Percentiles rank a stretch among this genome's conserved stretches.
These are phyloP conservation scores for Prunella vulgaris DNA, from an alignment of 257 asterid species.

Conservation along the genomic window DNA sequence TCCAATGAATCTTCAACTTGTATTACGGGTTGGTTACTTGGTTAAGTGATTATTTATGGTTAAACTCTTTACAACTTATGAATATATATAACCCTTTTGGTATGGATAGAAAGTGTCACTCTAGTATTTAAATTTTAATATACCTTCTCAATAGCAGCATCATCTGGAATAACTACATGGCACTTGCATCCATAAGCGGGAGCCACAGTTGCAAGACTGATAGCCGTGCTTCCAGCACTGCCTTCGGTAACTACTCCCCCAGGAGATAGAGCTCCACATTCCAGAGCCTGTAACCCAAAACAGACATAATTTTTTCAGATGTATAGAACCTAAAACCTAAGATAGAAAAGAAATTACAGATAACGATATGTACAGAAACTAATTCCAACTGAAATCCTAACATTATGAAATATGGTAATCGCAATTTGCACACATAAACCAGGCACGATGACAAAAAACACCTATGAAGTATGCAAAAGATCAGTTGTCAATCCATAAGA, in stretches of 20 bases:
- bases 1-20: neutral
- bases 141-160: slow-evolving; percentile 95
- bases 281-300: slow-evolving; percentile 56
- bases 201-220: slow-evolving; percentile 93
- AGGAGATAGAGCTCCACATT: slow-evolving; percentile 67
- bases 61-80: too few species aligned
- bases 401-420: neutral
- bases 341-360: neutral
- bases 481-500: slow-evolving; percentile 1
- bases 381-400: neutral
- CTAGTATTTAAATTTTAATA: neutral
- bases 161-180: slow-evolving; percentile 95
- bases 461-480: neutral
- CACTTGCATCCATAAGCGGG: slow-evolving; percentile 96
- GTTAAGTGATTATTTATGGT: too few species aligned
- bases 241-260: slow-evolving; percentile 96
- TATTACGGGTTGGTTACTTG: too few species aligned
- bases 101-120: neutral
- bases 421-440: neutral
- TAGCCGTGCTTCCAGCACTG: slow-evolving; percentile 98
- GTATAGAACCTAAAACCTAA: neutral
- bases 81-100: too few species aligned
- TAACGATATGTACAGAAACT: neutral
- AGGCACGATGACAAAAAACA: neutral
- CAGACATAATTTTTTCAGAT: neutral